Conservation (phyloP, 495 filamentous ascomycete genomes). For the Neurospora tetrasperma region DNA sequence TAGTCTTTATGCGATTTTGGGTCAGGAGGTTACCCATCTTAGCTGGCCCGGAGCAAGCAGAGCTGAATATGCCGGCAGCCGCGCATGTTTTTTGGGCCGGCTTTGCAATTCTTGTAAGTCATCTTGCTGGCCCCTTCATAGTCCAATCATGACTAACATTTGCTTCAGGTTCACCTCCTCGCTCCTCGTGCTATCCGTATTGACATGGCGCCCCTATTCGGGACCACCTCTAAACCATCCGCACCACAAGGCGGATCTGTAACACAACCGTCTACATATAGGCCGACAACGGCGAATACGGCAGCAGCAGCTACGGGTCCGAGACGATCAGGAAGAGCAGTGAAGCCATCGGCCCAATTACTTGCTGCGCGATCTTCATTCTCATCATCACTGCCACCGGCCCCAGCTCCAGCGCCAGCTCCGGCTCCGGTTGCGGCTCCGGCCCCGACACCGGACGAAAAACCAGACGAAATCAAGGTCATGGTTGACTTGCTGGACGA, state of each 20-base stretch:
- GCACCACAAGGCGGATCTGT: constrained; percentile 4
- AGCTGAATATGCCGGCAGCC: constrained; percentile 30
- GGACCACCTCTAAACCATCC: constrained; percentile 4
- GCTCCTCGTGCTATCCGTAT: constrained; percentile 42
- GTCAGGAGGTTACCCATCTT: constrained; percentile 41
- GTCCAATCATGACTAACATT: constrained; percentile 19
- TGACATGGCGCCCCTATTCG: constrained; percentile 50
- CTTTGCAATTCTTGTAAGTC: constrained; percentile 46
- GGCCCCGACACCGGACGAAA: neutral
- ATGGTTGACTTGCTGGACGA: constrained; percentile 35
- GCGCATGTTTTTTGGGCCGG: constrained; percentile 48
- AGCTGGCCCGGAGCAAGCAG: constrained; percentile 29
- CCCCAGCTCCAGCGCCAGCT: neutral
- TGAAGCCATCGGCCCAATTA: neutral
- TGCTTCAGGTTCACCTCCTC: constrained; percentile 31
- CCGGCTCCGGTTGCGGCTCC: neutral
- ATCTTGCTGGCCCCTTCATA: constrained; percentile 6
- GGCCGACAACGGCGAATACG: constrained; percentile 5
- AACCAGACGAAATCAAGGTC: constrained; percentile 18
- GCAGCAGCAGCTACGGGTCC: neutral
- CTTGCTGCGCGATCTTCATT: neutral
- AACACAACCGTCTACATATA: constrained; percentile 8
- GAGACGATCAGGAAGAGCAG: neutral
- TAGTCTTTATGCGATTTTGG: constrained; percentile 46
- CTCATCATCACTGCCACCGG: neutral